Evolutionary conservation across 768 basidiomycete species (phyloP).

Genomic region (Hemileccinum impolitum): DNA sequence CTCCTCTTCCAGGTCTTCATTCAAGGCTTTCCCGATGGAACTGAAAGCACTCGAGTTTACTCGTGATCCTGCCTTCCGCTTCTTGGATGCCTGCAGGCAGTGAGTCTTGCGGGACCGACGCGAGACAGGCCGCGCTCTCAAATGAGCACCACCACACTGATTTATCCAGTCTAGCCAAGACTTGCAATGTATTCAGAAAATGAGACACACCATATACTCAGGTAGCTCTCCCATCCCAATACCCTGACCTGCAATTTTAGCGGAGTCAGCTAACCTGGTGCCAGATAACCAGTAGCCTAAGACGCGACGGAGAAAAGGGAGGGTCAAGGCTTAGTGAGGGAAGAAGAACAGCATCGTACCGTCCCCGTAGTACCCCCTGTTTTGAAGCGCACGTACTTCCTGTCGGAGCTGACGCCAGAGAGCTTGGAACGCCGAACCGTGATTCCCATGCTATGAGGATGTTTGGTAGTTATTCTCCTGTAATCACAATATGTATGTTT

Average conservation of each 20-base stretch:
- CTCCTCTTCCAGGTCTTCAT: constrained; percentile 37
- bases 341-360: constrained; percentile 39
- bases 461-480: neutral
- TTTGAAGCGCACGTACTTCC: constrained; percentile 70
- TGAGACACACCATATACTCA: constrained; percentile 61
- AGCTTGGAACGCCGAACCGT: constrained; percentile 71
- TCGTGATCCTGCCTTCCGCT: constrained; percentile 68
- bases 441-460: constrained; percentile 66
- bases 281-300: constrained; percentile 84
- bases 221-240: constrained; percentile 59
- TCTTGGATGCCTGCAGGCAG: constrained; percentile 60
- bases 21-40: constrained; percentile 53
- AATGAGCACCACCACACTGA: constrained; percentile 80
- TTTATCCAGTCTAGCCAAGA: neutral
- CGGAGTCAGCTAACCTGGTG: constrained; percentile 63
- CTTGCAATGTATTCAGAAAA: neutral
- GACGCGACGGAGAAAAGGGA: neutral
- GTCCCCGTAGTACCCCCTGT: constrained; percentile 78
- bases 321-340: constrained; percentile 6
- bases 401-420: constrained; percentile 63
- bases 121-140: constrained; percentile 52
- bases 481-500: neutral
- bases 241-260: constrained; percentile 47
- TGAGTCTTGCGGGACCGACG: constrained; percentile 46
- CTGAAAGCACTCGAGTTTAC: constrained; percentile 60